These are phyloP conservation scores for Pythium aphanidermatum DNA, from an alignment of 352 stramenopile species.

Conservation along the genomic window DNA sequence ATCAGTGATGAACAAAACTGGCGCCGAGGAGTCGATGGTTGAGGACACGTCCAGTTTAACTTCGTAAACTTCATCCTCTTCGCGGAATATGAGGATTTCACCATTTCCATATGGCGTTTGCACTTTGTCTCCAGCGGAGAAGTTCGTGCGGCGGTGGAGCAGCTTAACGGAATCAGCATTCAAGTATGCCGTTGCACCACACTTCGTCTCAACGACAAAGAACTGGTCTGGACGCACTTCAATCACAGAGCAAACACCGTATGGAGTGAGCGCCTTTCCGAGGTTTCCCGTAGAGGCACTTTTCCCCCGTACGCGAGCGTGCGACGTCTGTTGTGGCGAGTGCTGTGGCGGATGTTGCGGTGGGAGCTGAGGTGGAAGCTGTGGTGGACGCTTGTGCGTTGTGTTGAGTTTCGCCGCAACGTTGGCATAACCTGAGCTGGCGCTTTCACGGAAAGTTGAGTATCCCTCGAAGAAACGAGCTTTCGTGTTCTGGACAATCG, in stretches of 20 bases:
- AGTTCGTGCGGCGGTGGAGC: constrained; percentile 22
- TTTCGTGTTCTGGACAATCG: constrained; percentile 76
- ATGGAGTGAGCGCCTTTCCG: constrained; percentile 25
- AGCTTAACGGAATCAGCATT: constrained; percentile 24
- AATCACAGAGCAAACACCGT: constrained; percentile 22
- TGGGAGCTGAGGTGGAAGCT: no score
- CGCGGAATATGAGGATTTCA: constrained; percentile 20
- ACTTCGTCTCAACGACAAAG: constrained; percentile 26
- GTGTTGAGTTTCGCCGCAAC: constrained; percentile 52
- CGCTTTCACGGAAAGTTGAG: constrained; percentile 62
- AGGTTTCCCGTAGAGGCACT: no score
- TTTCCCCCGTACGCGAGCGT: no score
- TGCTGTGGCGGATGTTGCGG: no score
- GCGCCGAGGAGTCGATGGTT: constrained; percentile 4
- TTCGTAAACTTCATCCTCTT: constrained; percentile 28
- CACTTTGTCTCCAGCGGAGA: constrained; percentile 17
- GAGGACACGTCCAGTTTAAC: constrained; percentile 17
- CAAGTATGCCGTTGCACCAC: constrained; percentile 21
- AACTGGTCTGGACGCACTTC: constrained; percentile 21
- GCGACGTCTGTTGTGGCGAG: no score
- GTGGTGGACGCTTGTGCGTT: constrained; percentile 18
- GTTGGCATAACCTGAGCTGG: constrained; percentile 43
- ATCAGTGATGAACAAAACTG: constrained; percentile 23
- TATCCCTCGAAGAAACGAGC: constrained; percentile 75
- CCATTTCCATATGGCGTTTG: constrained; percentile 27